Percentiles rank a stretch among this genome's conserved stretches.
Evolutionary conservation across 2,329 filamentous ascomycete genomes (phyloP).

Genomic region (Didymella glomerata): DNA sequence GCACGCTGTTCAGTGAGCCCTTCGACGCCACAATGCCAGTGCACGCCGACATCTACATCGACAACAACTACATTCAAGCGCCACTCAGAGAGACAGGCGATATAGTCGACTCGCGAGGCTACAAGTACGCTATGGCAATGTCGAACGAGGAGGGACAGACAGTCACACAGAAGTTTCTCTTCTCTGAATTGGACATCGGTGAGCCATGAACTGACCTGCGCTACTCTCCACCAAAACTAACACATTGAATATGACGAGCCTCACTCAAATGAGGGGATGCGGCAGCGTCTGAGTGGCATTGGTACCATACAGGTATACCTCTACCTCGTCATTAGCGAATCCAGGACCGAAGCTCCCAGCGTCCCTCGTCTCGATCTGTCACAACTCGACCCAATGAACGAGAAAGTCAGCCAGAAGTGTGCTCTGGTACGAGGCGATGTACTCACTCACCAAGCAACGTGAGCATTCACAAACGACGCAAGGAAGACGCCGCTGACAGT

Average conservation of each 20-base stretch:
- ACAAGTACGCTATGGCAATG: not conserved
- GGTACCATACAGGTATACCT: constrained; percentile 27
- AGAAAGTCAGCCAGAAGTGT: constrained; percentile 30
- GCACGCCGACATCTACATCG: not conserved
- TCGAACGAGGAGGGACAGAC: not conserved
- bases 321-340: constrained; percentile 11
- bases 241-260: not conserved
- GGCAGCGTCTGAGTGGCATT: constrained; percentile 20
- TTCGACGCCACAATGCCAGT: constrained; percentile 19
- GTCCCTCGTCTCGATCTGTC: constrained; percentile 32
- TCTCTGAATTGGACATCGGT: constrained; percentile 30
- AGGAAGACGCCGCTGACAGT: too few relatives aligned
- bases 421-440: constrained; percentile 24
- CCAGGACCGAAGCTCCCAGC: not conserved
- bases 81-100: not conserved
- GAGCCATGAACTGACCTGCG: too few relatives aligned
- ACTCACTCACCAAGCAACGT: not conserved
- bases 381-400: constrained; percentile 15
- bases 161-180: constrained; percentile 28
- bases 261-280: constrained; percentile 2
- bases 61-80: not conserved
- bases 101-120: not conserved
- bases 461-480: too few relatives aligned
- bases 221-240: too few relatives aligned
- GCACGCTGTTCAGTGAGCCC: constrained; percentile 12